These are phyloP conservation scores for Grigorovia jiainica DNA, from an alignment of 805 yeast genomes.

Conservation along the genomic window DNA sequence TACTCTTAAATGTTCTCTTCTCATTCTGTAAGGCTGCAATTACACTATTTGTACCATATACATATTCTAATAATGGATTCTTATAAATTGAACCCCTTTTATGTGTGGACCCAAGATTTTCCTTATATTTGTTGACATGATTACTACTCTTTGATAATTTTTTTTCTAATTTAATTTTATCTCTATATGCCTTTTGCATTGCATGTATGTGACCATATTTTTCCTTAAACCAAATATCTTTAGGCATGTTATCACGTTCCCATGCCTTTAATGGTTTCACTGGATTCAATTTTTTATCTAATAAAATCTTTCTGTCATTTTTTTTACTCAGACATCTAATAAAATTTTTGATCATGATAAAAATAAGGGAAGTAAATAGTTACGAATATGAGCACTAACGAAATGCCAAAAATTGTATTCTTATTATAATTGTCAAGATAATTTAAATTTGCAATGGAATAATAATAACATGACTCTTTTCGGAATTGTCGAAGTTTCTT, in stretches of 20 bases:
- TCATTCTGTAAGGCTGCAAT: conserved; percentile 53
- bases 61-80: conserved; percentile 52
- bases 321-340: not conserved
- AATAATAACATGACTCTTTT: not conserved
- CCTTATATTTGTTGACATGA: not conserved
- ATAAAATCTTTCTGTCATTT: not conserved
- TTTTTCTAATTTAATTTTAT: not conserved
- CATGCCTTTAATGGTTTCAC: conserved; percentile 43
- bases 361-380: too few relatives aligned
- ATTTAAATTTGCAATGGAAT: too few relatives aligned
- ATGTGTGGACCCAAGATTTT: not conserved
- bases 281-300: conserved; percentile 1
- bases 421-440: too few relatives aligned
- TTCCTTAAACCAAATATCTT: conserved; percentile 51
- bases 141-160: not conserved
- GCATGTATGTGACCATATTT: conserved; percentile 65
- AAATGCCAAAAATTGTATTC: too few relatives aligned
- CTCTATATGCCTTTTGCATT: conserved; percentile 19
- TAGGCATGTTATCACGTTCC: conserved; percentile 49
- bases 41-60: conserved; percentile 72
- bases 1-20: conserved; percentile 32
- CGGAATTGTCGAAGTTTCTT: not conserved
- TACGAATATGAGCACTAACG: too few relatives aligned
- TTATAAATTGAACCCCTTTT: conserved; percentile 6
- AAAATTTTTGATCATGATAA: not conserved